phyloP scores from a whole-genome alignment of 1,284 basidiomycete species.

The Anthracocystis walkeri region DNA sequence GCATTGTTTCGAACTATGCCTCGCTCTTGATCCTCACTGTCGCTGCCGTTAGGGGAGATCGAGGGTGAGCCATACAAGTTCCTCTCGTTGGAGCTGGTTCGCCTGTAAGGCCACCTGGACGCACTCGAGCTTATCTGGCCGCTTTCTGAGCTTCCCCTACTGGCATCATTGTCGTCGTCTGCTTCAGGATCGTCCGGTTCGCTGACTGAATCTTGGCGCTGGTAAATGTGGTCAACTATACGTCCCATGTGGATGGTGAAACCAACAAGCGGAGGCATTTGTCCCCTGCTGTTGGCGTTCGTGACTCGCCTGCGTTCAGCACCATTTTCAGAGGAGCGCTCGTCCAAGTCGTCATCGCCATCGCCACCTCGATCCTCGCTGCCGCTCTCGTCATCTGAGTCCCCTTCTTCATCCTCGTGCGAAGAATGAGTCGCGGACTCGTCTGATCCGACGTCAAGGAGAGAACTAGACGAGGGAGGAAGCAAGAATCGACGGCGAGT shows the following conservation, averaged over 20 bases:
- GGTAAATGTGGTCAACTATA: not conserved
- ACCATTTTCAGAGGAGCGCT: no score
- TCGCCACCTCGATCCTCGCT: conserved; percentile 1
- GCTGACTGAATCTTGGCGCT: no score
- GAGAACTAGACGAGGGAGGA: not conserved
- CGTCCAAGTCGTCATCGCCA: not conserved
- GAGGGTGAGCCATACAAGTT: conserved; percentile 4
- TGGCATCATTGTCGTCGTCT: not conserved
- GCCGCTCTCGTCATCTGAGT: conserved; percentile 6
- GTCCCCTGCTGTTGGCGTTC: no score
- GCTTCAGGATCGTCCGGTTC: not conserved
- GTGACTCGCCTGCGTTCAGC: no score
- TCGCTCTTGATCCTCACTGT: not conserved
- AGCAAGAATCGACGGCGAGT: conserved; percentile 19
- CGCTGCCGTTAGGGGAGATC: not conserved
- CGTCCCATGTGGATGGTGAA: not conserved
- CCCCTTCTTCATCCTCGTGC: not conserved
- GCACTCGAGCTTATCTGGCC: not conserved
- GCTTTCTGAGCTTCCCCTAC: conserved; percentile 1
- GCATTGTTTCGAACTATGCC: no score
- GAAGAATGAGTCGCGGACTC: not conserved
- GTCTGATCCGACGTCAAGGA: not conserved
- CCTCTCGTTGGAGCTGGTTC: conserved; percentile 11
- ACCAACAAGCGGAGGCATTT: no score
- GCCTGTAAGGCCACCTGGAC: not conserved